Conservation (phyloP, 2,329 filamentous ascomycete species). For the Thelonectria discophora region DNA sequence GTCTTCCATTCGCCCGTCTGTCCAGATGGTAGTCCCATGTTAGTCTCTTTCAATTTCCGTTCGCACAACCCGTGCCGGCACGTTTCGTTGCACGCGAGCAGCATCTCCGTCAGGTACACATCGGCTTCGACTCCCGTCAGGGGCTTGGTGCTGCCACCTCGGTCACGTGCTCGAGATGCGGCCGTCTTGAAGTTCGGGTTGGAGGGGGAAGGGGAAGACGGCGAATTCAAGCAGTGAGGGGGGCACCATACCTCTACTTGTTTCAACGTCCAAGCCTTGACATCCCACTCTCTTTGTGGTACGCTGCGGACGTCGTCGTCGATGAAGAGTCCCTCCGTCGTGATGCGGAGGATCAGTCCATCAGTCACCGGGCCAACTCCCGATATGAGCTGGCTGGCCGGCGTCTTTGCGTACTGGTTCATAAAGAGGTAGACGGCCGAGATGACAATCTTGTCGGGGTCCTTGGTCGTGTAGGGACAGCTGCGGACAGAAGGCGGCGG, state of each 20-base stretch:
- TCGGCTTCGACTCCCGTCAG: slow-evolving; percentile 73
- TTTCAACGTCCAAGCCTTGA: slow-evolving; percentile 98
- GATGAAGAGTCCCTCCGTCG: slow-evolving; percentile 94
- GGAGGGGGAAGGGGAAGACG: slow-evolving; percentile 53
- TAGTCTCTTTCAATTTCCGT: slow-evolving; percentile 55
- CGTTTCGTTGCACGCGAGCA: slow-evolving; percentile 70
- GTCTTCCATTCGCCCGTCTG: slow-evolving; percentile 64
- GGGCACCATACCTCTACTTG: slow-evolving; percentile 88
- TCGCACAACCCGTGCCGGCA: slow-evolving; percentile 65
- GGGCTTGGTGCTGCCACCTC: slow-evolving; percentile 58
- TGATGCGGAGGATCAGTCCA: slow-evolving; percentile 89
- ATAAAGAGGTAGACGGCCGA: slow-evolving; percentile 93
- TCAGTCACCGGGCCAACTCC: slow-evolving; percentile 89
- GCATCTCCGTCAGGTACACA: slow-evolving; percentile 68
- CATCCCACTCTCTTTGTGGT: slow-evolving; percentile 97
- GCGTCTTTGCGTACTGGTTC: slow-evolving; percentile 87
- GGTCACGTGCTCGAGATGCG: slow-evolving; percentile 56
- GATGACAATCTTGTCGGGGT: slow-evolving; percentile 96
- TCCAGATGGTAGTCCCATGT: slow-evolving; percentile 49
- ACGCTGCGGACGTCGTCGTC: slow-evolving; percentile 93
- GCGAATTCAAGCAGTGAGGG: slow-evolving; percentile 65
- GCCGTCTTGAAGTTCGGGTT: slow-evolving; percentile 57
- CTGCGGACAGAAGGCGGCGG: slow-evolving; percentile 81
- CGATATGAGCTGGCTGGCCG: slow-evolving; percentile 87
- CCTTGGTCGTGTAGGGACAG: slow-evolving; percentile 83